phyloP scores from a whole-genome alignment of 805 yeast species.

The Tetrapisispora pingtungensis region DNA sequence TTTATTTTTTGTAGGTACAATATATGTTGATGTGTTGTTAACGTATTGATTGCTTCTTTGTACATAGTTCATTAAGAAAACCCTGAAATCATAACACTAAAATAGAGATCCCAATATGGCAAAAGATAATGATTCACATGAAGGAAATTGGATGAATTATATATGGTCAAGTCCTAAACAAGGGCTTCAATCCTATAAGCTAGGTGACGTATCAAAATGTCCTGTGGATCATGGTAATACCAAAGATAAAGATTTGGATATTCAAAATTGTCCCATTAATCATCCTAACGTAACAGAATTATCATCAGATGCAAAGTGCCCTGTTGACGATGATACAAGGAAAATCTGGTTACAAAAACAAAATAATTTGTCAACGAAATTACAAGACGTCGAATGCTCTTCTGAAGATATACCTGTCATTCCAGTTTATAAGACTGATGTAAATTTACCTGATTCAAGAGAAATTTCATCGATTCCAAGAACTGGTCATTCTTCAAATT shows the following conservation, averaged over 20 bases:
- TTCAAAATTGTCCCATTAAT: background rate
- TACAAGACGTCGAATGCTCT: conserved; percentile 32
- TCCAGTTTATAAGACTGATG: conserved; percentile 29
- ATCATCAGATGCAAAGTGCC: conserved; percentile 34
- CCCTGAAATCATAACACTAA: too few species aligned
- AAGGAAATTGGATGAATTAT: background rate
- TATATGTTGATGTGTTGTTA: too few species aligned
- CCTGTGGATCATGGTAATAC: background rate
- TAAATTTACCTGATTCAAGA: conserved; percentile 56
- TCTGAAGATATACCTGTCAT: conserved; percentile 32
- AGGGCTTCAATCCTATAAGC: background rate
- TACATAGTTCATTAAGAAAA: too few species aligned
- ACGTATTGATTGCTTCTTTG: too few species aligned
- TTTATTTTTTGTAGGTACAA: too few species aligned
- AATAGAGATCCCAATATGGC: too few species aligned
- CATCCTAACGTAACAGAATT: background rate
- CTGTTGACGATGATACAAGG: conserved; percentile 57
- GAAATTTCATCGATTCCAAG: conserved; percentile 78
- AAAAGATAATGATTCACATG: background rate
- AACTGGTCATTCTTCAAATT: conserved; percentile 54
- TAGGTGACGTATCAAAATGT: background rate
- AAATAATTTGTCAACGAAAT: conserved; percentile 4
- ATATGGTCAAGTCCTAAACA: background rate
- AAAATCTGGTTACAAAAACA: conserved; percentile 43
- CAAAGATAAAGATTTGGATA: background rate